Conservation (phyloP, 129 eudicot genomes). For the carrot (Daucus carota) region DNA sequence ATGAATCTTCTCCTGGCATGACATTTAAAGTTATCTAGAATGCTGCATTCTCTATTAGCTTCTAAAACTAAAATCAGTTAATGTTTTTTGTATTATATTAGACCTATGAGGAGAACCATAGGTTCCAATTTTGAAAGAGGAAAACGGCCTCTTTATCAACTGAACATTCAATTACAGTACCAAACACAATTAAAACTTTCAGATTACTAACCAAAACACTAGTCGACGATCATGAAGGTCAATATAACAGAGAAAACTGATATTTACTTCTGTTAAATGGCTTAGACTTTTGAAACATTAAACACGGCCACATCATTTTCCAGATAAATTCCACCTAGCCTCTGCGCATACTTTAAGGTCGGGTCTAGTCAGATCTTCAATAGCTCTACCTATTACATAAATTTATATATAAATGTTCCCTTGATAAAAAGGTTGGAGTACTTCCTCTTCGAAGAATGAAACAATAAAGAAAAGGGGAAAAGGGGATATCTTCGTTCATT, state of each 20-base stretch:
- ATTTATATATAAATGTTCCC: neutral
- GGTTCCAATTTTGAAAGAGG: neutral
- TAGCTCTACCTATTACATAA: neutral
- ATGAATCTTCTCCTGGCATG: neutral
- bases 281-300: neutral
- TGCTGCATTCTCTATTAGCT: neutral
- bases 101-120: neutral
- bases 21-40: neutral
- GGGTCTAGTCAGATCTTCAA: neutral
- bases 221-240: neutral
- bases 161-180: neutral
- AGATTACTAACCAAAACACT: neutral
- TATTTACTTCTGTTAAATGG: neutral
- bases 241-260: neutral
- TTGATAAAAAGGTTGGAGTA: neutral
- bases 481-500: neutral
- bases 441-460: neutral
- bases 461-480: neutral
- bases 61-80: neutral
- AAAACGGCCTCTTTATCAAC: neutral
- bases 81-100: neutral
- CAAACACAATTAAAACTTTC: neutral
- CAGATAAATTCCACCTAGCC: neutral
- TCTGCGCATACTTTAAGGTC: neutral
- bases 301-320: neutral